A percentile compares a stretch with the other conserved stretches of the same genome.
phyloP scores from a whole-genome alignment of 345 rosid genomes.

The Rubroshorea leprosula region DNA sequence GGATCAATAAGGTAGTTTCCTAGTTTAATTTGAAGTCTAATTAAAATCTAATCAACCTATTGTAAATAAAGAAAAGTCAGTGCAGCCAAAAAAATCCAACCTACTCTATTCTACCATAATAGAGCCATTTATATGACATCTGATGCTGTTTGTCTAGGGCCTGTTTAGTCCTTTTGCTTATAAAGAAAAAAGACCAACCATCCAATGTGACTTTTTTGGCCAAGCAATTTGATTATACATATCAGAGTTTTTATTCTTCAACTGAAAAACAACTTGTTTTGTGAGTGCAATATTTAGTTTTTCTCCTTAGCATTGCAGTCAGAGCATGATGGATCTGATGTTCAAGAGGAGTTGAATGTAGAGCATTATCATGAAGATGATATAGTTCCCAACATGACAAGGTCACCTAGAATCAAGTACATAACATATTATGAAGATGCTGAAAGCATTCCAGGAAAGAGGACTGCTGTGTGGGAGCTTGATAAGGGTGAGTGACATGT shows the following conservation, averaged over 20 bases:
- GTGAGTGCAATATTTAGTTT: constrained; percentile 1
- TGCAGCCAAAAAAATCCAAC: too few species aligned
- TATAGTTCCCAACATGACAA: constrained; percentile 82
- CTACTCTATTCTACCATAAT: too few species aligned
- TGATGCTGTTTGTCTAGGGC: too few species aligned
- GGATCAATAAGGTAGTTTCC: too few species aligned
- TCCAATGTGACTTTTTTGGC: too few species aligned
- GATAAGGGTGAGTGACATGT: constrained; percentile 65
- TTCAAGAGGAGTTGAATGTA: constrained; percentile 70
- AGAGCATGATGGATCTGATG: constrained; percentile 93
- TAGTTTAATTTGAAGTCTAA: too few species aligned
- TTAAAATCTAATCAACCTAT: too few species aligned
- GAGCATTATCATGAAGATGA: constrained; percentile 70
- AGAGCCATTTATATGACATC: too few species aligned
- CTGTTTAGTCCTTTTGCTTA: too few species aligned
- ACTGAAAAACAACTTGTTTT: neutral
- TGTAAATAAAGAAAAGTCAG: too few species aligned
- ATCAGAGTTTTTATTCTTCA: neutral
- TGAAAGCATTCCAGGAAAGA: constrained; percentile 75
- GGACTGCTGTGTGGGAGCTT: constrained; percentile 98
- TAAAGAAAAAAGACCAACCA: too few species aligned
- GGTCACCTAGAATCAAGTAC: constrained; percentile 70
- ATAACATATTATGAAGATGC: constrained; percentile 93
- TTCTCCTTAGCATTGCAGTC: constrained; percentile 47
- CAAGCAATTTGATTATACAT: too few species aligned